Conservation (phyloP, 306 rosid species). For the Psophocarpus tetragonolobus region DNA sequence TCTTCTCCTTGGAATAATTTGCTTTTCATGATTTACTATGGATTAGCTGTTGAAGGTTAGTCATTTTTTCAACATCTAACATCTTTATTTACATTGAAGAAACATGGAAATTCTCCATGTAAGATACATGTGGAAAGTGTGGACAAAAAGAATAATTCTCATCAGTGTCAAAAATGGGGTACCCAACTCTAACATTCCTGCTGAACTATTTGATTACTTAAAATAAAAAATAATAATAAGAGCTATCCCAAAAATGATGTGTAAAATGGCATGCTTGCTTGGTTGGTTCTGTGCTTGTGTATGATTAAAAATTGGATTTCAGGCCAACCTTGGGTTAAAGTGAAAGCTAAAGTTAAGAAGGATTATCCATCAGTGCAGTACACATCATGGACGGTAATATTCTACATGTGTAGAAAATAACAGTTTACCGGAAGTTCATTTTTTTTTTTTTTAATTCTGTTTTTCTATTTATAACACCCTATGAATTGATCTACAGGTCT, state of each 20-base stretch:
- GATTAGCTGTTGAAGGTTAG: constrained; percentile 80
- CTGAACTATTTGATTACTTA: constrained; percentile 28
- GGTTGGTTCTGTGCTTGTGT: not conserved
- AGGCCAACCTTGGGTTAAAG: constrained; percentile 86
- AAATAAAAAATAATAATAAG: not conserved
- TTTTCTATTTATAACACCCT: constrained; percentile 24
- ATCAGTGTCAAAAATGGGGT: constrained; percentile 22
- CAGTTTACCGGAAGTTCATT: not conserved
- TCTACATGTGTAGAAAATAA: constrained; percentile 18
- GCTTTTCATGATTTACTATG: constrained; percentile 79
- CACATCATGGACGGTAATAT: constrained; percentile 84
- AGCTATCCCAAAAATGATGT: not conserved
- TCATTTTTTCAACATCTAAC: constrained; percentile 31
- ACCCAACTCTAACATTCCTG: not conserved
- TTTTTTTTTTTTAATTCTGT: not conserved
- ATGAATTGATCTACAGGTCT: constrained; percentile 65
- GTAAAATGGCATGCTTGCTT: constrained; percentile 19
- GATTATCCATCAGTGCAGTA: constrained; percentile 80
- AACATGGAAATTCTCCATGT: constrained; percentile 21
- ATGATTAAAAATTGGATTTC: constrained; percentile 39
- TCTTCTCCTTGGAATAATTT: constrained; percentile 90
- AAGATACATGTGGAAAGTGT: constrained; percentile 15
- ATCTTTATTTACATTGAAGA: constrained; percentile 20
- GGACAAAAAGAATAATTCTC: constrained; percentile 21
- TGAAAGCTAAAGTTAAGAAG: constrained; percentile 83